A percentile compares a stretch with the other conserved stretches of the same genome.
phyloP scores from a whole-genome alignment of 2,329 filamentous ascomycete genomes.

The Thielaviopsis cerberus region DNA sequence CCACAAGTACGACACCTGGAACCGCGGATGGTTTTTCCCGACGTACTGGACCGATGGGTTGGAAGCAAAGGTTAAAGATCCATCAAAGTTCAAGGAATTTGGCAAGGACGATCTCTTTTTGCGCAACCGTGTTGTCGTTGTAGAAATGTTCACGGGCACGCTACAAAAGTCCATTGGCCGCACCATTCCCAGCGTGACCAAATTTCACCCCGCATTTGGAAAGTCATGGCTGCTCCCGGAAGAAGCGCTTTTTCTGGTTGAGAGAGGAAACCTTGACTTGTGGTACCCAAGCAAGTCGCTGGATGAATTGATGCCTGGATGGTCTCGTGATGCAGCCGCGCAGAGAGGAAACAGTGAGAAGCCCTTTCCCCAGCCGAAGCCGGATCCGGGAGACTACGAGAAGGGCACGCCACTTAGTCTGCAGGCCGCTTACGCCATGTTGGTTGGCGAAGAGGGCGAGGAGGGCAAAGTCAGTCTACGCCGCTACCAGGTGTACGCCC shows the following conservation, averaged over 20 bases:
- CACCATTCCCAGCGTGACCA: constrained; percentile 35
- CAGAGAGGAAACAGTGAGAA: constrained; percentile 15
- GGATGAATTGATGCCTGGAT: constrained; percentile 27
- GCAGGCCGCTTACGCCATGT: constrained; percentile 72
- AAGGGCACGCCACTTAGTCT: constrained; percentile 69
- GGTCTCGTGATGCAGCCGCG: constrained; percentile 12
- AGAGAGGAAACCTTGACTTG: constrained; percentile 71
- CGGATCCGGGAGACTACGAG: constrained; percentile 28
- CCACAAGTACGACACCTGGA: constrained; percentile 47
- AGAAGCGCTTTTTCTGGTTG: constrained; percentile 75
- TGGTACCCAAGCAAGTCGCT: constrained; percentile 53
- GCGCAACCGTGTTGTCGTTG: constrained; percentile 39
- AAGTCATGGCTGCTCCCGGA: constrained; percentile 75
- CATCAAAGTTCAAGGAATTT: constrained; percentile 7
- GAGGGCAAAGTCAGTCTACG: constrained; percentile 48
- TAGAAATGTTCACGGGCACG: constrained; percentile 55
- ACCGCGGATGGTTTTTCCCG: constrained; percentile 58
- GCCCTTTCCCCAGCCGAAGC: constrained; percentile 12
- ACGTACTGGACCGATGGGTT: constrained; percentile 27
- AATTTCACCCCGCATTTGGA: constrained; percentile 32
- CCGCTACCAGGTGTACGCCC: constrained; percentile 73
- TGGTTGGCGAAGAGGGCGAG: constrained; percentile 53
- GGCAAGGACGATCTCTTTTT: constrained; percentile 16
- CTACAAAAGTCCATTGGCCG: constrained; percentile 61
- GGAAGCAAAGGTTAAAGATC: constrained; percentile 12